Evolutionary conservation across 495 filamentous ascomycete genomes (phyloP).

Genomic region (Choiromyces venosus): DNA sequence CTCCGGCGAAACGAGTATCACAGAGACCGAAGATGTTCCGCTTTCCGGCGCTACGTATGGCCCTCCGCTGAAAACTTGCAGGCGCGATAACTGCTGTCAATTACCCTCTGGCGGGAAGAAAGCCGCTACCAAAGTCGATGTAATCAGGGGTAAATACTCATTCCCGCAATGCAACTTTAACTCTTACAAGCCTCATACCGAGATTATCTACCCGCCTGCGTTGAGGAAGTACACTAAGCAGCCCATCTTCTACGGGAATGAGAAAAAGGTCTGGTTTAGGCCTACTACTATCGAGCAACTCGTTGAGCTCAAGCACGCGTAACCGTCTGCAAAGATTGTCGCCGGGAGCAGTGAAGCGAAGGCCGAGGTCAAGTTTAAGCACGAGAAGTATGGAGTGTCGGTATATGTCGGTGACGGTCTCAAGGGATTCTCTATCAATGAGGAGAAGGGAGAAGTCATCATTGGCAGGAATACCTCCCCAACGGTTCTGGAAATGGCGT

Average conservation of each 20-base stretch:
- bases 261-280: constrained; percentile 45
- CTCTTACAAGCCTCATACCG: constrained; percentile 42
- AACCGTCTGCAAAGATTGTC: constrained; percentile 45
- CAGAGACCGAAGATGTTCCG: constrained; percentile 14
- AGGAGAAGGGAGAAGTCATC: constrained; percentile 28
- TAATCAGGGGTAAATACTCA: constrained; percentile 27
- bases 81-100: constrained; percentile 22
- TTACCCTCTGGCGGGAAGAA: constrained; percentile 7
- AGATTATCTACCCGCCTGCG: constrained; percentile 44
- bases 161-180: constrained; percentile 43
- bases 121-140: constrained; percentile 5
- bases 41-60: constrained; percentile 38
- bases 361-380: constrained; percentile 44
- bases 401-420: constrained; percentile 47
- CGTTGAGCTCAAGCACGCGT: constrained; percentile 44
- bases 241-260: constrained; percentile 45
- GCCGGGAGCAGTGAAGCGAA: constrained; percentile 45
- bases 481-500: constrained; percentile 43
- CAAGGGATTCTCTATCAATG: constrained; percentile 35
- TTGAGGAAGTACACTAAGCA: constrained; percentile 40
- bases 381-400: constrained; percentile 42
- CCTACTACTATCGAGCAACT: constrained; percentile 45
- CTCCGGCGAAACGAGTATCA: constrained; percentile 20
- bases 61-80: constrained; percentile 39
- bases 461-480: constrained; percentile 45